Evolutionary conservation across 176 grass and related monocot species (phyloP).

Genomic region (Pontederia paniculata): DNA sequence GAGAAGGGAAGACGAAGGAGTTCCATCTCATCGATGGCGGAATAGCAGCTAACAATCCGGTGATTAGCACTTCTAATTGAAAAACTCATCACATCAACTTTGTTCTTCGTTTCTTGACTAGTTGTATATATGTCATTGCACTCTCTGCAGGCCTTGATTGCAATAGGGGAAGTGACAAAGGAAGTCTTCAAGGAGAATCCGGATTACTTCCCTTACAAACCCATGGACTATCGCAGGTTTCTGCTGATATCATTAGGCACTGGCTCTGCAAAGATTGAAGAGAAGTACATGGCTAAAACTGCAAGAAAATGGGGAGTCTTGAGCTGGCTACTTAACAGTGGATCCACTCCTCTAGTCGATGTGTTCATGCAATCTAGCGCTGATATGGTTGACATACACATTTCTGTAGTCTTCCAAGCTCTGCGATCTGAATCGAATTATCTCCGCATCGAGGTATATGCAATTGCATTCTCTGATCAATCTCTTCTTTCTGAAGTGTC

Average conservation of each 20-base stretch:
- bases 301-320: slow-evolving; percentile 69
- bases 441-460: slow-evolving; percentile 70
- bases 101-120: neutral
- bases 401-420: slow-evolving; percentile 60
- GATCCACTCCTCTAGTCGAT: slow-evolving; percentile 73
- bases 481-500: slow-evolving; percentile 17
- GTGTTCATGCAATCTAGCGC: slow-evolving; percentile 76
- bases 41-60: slow-evolving; percentile 79
- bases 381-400: slow-evolving; percentile 83
- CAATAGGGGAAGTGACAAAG: slow-evolving; percentile 65
- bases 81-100: neutral
- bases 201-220: slow-evolving; percentile 79
- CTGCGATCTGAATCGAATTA: slow-evolving; percentile 63
- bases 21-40: slow-evolving; percentile 87
- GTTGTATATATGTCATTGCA: neutral
- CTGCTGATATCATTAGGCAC: slow-evolving; percentile 82
- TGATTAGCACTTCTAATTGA: slow-evolving; percentile 20
- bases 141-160: slow-evolving; percentile 57
- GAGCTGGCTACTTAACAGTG: slow-evolving; percentile 49
- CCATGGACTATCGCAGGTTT: slow-evolving; percentile 66
- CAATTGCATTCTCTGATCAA: neutral
- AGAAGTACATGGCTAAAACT: slow-evolving; percentile 24
- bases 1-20: slow-evolving; percentile 46
- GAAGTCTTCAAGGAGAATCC: slow-evolving; percentile 65
- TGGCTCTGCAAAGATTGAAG: slow-evolving; percentile 51